These are phyloP conservation scores for Verticillium isaacii DNA, from an alignment of 2,329 filamentous ascomycete species.

Conservation along the genomic window DNA sequence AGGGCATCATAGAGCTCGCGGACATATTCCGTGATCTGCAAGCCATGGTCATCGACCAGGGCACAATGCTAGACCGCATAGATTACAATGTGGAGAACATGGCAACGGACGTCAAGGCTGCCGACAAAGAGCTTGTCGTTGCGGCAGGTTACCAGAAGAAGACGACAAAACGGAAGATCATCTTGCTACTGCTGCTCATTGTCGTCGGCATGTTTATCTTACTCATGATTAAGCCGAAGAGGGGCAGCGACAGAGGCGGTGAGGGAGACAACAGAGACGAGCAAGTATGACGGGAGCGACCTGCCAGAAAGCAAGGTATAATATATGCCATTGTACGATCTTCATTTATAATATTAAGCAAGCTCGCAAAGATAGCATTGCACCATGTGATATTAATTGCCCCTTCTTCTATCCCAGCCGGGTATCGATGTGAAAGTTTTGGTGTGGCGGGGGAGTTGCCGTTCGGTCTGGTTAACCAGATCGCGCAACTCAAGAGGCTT, in stretches of 20 bases:
- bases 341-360: slow-evolving; percentile 12
- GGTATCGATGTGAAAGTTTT: background rate
- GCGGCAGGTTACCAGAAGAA: slow-evolving; percentile 85
- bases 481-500: background rate
- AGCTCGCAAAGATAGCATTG: background rate
- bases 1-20: slow-evolving; percentile 94
- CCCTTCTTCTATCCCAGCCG: background rate
- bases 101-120: slow-evolving; percentile 86
- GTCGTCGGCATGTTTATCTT: slow-evolving; percentile 85
- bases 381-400: background rate
- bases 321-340: slow-evolving; percentile 15
- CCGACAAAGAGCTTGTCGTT: slow-evolving; percentile 86
- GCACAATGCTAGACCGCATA: slow-evolving; percentile 86
- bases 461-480: background rate
- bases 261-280: slow-evolving; percentile 3
- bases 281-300: slow-evolving; percentile 17
- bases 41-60: slow-evolving; percentile 90
- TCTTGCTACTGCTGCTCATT: slow-evolving; percentile 79
- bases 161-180: slow-evolving; percentile 86
- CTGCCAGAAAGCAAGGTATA: slow-evolving; percentile 13
- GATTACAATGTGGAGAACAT: slow-evolving; percentile 98
- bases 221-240: slow-evolving; percentile 73
- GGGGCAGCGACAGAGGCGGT: slow-evolving; percentile 20
- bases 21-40: slow-evolving; percentile 97
- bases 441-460: background rate